A percentile compares a stretch with the other conserved stretches of the same genome.
These are phyloP conservation scores for Triticum dicoccoides DNA, from an alignment of 176 grass and related monocot genomes.

Conservation along the genomic window DNA sequence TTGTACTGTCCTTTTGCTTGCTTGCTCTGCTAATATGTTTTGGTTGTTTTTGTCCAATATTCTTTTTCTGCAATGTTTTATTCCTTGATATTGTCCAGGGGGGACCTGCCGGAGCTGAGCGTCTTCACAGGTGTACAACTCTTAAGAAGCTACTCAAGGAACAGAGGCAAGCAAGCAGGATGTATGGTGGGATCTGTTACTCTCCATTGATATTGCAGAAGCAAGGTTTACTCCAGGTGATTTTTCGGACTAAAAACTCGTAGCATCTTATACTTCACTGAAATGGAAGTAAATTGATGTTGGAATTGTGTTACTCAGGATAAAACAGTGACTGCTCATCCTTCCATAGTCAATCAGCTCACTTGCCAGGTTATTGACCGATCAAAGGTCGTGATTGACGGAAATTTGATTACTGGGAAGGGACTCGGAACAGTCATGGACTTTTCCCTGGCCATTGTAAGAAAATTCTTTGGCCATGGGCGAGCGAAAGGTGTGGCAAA, in stretches of 20 bases:
- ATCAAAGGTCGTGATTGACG: slow-evolving; percentile 74
- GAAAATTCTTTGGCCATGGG: slow-evolving; percentile 70
- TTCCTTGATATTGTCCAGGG: slow-evolving; percentile 43
- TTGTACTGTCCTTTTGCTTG: neutral
- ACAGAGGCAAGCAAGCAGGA: slow-evolving; percentile 59
- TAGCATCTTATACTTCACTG: slow-evolving; percentile 7
- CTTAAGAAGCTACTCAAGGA: slow-evolving; percentile 73
- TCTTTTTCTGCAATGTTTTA: neutral
- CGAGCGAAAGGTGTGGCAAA: slow-evolving; percentile 75
- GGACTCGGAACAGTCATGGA: slow-evolving; percentile 66
- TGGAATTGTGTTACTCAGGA: slow-evolving; percentile 38
- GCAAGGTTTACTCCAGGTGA: slow-evolving; percentile 85
- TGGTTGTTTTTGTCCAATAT: neutral
- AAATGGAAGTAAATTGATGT: slow-evolving; percentile 30
- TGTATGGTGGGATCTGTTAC: slow-evolving; percentile 76
- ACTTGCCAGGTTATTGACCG: slow-evolving; percentile 46
- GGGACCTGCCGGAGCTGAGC: slow-evolving; percentile 58
- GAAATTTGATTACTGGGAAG: slow-evolving; percentile 80
- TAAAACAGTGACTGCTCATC: slow-evolving; percentile 65
- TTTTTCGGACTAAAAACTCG: slow-evolving; percentile 14
- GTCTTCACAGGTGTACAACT: slow-evolving; percentile 59
- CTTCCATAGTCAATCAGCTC: slow-evolving; percentile 41
- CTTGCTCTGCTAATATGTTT: slow-evolving; percentile 9
- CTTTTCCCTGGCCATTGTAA: slow-evolving; percentile 65
- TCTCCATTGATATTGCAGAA: slow-evolving; percentile 65